Base-by-base conservation (phyloP, 177 flowering plant species). In the Vitis hybrid region DNA sequence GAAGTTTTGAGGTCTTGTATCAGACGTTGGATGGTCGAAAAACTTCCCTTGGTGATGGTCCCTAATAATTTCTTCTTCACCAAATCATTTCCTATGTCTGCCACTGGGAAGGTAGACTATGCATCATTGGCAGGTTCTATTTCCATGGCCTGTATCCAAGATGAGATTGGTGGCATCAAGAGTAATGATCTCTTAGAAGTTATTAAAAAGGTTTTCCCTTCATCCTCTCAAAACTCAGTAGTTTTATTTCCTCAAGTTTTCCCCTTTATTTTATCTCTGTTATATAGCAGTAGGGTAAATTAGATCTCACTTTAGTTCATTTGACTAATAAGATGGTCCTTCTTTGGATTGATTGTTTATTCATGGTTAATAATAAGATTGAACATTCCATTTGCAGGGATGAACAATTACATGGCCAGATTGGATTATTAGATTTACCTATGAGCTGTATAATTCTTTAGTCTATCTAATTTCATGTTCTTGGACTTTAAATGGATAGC, bases 31-130 rank as follows among this genome's bases (percentile, higher is more conserved):
- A 64, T 93, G 87, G 65, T 62, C 8, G 70, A 79, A 45, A 89
- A 75, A 70, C 82, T 92, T 70, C 86, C 97, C 15, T 64, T 68
- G 62, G 80, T 77, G 18, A 87, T 90, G 94, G 71, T 89, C 69
- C 99, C 99, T 39, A 76, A 60, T 45, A 80, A 56, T n/a, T 80
- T 90, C 62, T 58, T 73, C 52, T 85, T 75, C 57, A 51, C 69
- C 3, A 79, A 89, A 51, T 84, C 96, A 21, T 73, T 92, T 74
- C 98, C 97, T 13, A 21, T 75, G 79, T 74, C 97, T 75, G 74
- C 94, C 16, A 79, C 89, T 68, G 99, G 99, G 68, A 95, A 95
- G 79, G 83, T 90, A 60, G 89, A 92, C 75, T 91, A 90, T 79
- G 65, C 75, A 64, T 74, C 56, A 33, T 80, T 93, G 70, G 75